Evolutionary conservation across 2,329 filamentous ascomycete genomes (phyloP).

Genomic region (Diplodia scrobiculata): DNA sequence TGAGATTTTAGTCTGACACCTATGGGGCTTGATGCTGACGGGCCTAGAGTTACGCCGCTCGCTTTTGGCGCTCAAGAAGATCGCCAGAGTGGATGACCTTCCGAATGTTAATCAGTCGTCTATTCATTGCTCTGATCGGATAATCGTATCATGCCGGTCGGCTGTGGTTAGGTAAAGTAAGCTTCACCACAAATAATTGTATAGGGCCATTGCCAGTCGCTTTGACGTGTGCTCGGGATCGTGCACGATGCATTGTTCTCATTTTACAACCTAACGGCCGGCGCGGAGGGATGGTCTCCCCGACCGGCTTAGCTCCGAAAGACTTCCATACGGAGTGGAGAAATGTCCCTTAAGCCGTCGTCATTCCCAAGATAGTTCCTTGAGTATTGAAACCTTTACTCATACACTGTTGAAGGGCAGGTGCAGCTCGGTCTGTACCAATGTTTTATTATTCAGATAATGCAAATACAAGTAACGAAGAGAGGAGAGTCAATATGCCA

Average conservation of each 20-base stretch:
- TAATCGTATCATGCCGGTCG: neutral
- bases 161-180: neutral
- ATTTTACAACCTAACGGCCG: neutral
- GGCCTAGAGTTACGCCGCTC: neutral
- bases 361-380: neutral
- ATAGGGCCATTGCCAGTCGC: neutral
- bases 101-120: neutral
- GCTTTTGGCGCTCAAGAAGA: neutral
- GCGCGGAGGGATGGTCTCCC: neutral
- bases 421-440: neutral
- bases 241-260: neutral
- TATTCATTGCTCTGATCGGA: neutral
- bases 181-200: neutral
- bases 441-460: neutral
- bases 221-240: neutral
- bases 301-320: neutral
- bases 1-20: constrained; percentile 2
- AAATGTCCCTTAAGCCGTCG: neutral
- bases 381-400: neutral
- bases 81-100: neutral
- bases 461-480: neutral
- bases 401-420: neutral
- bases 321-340: neutral
- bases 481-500: neutral
- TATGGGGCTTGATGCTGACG: neutral